Percentiles rank a stretch among this genome's conserved stretches.
These are phyloP conservation scores for Penicillium ochrochloron DNA, from an alignment of 495 filamentous ascomycete genomes.

Conservation along the genomic window DNA sequence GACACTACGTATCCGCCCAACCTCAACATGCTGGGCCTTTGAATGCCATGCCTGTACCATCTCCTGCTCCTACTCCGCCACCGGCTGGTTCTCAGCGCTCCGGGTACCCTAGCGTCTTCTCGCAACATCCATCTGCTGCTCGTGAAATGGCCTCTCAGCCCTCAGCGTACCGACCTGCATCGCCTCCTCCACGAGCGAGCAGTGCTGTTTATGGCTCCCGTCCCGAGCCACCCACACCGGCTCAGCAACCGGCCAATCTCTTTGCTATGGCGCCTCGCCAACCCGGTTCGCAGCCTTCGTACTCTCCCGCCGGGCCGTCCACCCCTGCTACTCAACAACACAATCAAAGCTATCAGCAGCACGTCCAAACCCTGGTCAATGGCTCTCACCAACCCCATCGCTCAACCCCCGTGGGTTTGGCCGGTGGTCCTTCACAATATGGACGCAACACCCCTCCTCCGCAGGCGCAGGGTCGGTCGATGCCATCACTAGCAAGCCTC, in stretches of 20 bases:
- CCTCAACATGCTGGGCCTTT: slow-evolving; percentile 32
- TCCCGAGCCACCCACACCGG: slow-evolving; percentile 39
- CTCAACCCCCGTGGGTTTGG: slow-evolving; percentile 37
- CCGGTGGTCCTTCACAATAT: slow-evolving; percentile 36
- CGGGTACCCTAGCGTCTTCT: slow-evolving; percentile 42
- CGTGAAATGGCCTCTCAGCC: slow-evolving; percentile 41
- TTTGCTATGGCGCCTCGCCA: slow-evolving; percentile 42
- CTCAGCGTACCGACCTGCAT: slow-evolving; percentile 39
- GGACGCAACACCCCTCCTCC: slow-evolving; percentile 47
- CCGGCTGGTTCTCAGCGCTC: slow-evolving; percentile 42
- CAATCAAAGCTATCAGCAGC: slow-evolving; percentile 30
- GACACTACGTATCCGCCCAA: slow-evolving; percentile 37
- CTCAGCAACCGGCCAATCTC: slow-evolving; percentile 38
- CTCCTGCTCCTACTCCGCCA: slow-evolving; percentile 47
- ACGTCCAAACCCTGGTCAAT: slow-evolving; percentile 37
- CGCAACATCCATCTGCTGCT: slow-evolving; percentile 33
- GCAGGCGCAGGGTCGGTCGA: slow-evolving; percentile 38
- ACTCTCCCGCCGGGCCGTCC: slow-evolving; percentile 32
- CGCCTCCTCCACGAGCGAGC: slow-evolving; percentile 41
- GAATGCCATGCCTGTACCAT: slow-evolving; percentile 38
- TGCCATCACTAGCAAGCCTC: slow-evolving; percentile 38
- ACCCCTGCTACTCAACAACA: slow-evolving; percentile 48
- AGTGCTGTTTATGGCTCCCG: slow-evolving; percentile 40
- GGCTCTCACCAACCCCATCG: slow-evolving; percentile 46
- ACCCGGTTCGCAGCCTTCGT: slow-evolving; percentile 32